phyloP scores from a whole-genome alignment of 345 rosid species.

The Rhizophora apiculata region DNA sequence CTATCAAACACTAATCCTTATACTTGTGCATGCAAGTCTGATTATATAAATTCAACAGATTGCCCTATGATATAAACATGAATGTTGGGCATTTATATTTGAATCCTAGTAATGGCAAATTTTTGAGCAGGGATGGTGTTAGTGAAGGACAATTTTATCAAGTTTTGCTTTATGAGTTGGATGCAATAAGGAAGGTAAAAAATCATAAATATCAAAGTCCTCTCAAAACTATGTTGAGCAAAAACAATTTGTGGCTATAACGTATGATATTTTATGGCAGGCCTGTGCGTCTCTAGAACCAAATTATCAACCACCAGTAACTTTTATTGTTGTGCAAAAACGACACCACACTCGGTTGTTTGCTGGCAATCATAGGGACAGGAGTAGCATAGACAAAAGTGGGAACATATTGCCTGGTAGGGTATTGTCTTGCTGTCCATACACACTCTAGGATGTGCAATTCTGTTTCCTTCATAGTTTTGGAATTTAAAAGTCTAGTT shows the following conservation, averaged over 20 bases:
- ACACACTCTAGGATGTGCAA: not conserved
- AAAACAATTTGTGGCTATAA: constrained; percentile 2
- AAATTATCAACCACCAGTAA: constrained; percentile 93
- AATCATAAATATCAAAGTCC: constrained; percentile 2
- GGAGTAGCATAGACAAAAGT: constrained; percentile 83
- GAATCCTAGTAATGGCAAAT: not conserved
- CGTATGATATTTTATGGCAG: constrained; percentile 28
- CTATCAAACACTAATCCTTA: no score
- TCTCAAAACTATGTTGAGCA: not conserved
- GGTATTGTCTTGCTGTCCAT: not conserved
- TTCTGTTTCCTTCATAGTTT: not conserved
- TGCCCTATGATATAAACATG: not conserved
- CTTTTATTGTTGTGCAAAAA: constrained; percentile 95
- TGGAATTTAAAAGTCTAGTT: not conserved
- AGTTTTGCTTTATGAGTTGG: constrained; percentile 75
- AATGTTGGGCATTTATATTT: not conserved
- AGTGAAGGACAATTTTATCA: constrained; percentile 98
- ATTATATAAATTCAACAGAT: no score
- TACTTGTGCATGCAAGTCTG: no score
- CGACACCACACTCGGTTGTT: constrained; percentile 95
- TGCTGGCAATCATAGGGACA: constrained; percentile 87
- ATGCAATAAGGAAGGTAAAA: constrained; percentile 77
- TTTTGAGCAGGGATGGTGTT: constrained; percentile 77
- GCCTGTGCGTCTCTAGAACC: constrained; percentile 98
- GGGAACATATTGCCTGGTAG: constrained; percentile 95